A percentile compares a stretch with the other conserved stretches of the same genome.
phyloP scores from a whole-genome alignment of 495 filamentous ascomycete species.

The Thozetella sp. region DNA sequence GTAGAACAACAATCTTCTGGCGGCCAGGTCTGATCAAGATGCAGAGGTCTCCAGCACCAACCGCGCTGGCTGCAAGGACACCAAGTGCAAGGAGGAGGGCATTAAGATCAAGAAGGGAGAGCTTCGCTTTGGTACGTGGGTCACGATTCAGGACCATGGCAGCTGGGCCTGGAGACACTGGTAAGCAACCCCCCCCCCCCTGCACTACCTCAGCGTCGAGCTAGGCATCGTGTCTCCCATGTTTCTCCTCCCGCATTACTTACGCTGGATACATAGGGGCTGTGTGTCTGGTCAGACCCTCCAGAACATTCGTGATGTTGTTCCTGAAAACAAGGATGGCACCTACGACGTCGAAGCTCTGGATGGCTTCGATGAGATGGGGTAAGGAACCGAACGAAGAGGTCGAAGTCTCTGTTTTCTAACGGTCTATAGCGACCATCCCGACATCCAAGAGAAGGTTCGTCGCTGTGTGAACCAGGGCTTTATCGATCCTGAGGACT shows the following conservation, averaged over 20 bases:
- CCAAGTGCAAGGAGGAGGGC: slow-evolving; percentile 62
- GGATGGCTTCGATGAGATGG: slow-evolving; percentile 75
- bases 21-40: background rate
- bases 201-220: background rate
- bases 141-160: slow-evolving; percentile 49
- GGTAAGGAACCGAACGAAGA: slow-evolving; percentile 23
- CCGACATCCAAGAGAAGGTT: slow-evolving; percentile 64
- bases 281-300: slow-evolving; percentile 72
- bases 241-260: too few relatives aligned
- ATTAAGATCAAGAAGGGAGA: slow-evolving; percentile 78
- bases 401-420: background rate
- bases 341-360: slow-evolving; percentile 43
- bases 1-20: background rate
- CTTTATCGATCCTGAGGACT: slow-evolving; percentile 76
- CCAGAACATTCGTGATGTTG: slow-evolving; percentile 49
- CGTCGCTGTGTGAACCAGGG: slow-evolving; percentile 63
- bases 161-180: slow-evolving; percentile 78
- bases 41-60: slow-evolving; percentile 61
- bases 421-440: slow-evolving; percentile 22
- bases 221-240: too few relatives aligned
- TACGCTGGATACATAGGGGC: slow-evolving; percentile 56
- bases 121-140: slow-evolving; percentile 69
- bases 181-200: slow-evolving; percentile 42
- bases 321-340: slow-evolving; percentile 20
- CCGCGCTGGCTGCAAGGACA: slow-evolving; percentile 70